phyloP scores from a whole-genome alignment of 2,329 filamentous ascomycete species.

The Claviceps capensis region DNA sequence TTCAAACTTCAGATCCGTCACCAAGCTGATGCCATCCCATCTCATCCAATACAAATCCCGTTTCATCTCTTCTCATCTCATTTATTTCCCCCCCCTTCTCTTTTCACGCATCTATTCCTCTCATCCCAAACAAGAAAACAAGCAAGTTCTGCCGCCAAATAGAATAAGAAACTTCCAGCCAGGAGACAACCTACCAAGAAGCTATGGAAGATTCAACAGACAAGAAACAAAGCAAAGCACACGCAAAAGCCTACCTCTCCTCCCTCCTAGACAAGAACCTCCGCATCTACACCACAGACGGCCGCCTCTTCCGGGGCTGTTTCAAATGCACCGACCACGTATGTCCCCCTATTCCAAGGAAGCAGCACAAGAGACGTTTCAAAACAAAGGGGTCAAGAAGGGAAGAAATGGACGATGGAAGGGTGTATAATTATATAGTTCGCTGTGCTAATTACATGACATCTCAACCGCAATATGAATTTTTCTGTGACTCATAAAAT shows the following conservation, averaged over 20 bases:
- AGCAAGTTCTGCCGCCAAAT: not conserved
- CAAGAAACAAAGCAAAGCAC: conserved; percentile 30
- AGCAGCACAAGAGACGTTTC: not conserved
- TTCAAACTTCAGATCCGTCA: no score
- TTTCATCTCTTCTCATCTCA: not conserved
- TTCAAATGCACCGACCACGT: conserved; percentile 95
- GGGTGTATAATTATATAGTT: no score
- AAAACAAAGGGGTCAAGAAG: not conserved
- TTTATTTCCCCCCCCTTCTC: no score
- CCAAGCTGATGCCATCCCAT: not conserved
- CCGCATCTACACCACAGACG: conserved; percentile 67
- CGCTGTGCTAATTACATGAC: no score
- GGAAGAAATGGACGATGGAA: not conserved
- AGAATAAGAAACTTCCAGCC: no score
- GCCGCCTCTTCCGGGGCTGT: conserved; percentile 74
- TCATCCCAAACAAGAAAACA: no score
- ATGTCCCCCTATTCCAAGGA: conserved; percentile 18
- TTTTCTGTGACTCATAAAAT: no score
- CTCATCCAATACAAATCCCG: not conserved
- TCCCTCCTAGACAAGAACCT: conserved; percentile 67
- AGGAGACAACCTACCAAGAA: no score
- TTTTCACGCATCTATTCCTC: no score
- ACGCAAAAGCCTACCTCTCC: conserved; percentile 41
- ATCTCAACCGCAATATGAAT: no score
- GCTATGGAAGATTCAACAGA: not conserved